A percentile compares a stretch with the other conserved stretches of the same genome.
Conservation (phyloP, 108 stramenopile genomes). For the Aurantiochytrium sp. region DNA sequence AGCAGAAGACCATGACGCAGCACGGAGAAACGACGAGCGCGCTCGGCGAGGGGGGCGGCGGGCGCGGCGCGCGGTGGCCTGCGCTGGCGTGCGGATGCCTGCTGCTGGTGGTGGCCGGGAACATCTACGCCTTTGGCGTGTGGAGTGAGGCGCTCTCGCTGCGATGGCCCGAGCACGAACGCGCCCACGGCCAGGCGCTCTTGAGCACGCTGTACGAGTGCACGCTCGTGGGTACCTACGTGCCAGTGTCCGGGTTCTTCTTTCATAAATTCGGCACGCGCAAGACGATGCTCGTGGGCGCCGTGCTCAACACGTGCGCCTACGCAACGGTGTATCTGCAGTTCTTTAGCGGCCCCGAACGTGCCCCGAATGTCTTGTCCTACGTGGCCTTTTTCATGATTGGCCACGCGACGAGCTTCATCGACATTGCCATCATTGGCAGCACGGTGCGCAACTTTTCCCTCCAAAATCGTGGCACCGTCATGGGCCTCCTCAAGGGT, state of each 20-base stretch:
- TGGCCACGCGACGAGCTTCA: slow-evolving; percentile 7
- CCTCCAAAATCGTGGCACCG: background rate
- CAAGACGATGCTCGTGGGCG: background rate
- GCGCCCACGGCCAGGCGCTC: background rate
- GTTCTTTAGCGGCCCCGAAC: background rate
- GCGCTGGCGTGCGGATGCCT: background rate
- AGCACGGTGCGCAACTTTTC: background rate
- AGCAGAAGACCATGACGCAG: too few relatives aligned
- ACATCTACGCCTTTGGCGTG: slow-evolving; percentile 6
- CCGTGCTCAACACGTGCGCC: background rate
- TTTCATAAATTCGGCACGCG: background rate
- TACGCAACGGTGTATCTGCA: background rate
- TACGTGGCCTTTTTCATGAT: background rate
- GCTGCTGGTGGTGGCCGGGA: background rate
- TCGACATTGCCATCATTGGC: background rate
- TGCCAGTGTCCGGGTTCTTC: background rate
- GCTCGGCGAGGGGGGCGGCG: too few relatives aligned
- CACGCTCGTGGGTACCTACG: slow-evolving; percentile 4
- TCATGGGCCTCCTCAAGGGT: slow-evolving; percentile 3
- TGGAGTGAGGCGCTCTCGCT: background rate
- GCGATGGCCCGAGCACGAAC: background rate
- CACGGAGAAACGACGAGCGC: too few relatives aligned
- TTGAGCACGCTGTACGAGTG: background rate
- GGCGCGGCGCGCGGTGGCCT: too few relatives aligned
- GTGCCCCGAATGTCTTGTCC: background rate